Conservation (phyloP, 768 basidiomycete genomes). For the Mycena floridula region DNA sequence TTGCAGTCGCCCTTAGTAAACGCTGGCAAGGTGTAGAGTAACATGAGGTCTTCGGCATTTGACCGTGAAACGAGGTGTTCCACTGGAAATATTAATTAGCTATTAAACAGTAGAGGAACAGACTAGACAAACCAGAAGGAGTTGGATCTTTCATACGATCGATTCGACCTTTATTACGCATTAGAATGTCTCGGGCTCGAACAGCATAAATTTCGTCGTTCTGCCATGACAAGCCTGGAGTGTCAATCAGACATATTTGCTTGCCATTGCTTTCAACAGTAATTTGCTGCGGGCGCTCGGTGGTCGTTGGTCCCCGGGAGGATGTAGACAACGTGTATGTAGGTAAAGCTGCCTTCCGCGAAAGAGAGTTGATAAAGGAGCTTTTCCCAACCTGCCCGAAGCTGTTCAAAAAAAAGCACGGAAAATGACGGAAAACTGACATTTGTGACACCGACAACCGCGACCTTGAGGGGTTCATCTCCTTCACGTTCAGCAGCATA, state of each 20-base stretch:
- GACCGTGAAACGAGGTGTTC: constrained; percentile 63
- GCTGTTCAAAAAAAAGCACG: constrained; percentile 7
- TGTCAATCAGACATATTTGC: constrained; percentile 71
- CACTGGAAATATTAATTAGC: constrained; percentile 36
- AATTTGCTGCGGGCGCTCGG: constrained; percentile 59
- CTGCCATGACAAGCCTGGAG: constrained; percentile 73
- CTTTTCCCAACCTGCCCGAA: constrained; percentile 73
- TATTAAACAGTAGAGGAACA: constrained; percentile 1
- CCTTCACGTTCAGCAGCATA: constrained; percentile 42
- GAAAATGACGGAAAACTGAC: constrained; percentile 52
- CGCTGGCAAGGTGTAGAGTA: constrained; percentile 80
- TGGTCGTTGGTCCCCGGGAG: constrained; percentile 66
- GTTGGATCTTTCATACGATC: constrained; percentile 81
- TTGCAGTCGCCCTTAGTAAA: constrained; percentile 62
- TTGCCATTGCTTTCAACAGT: constrained; percentile 39
- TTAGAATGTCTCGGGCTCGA: constrained; percentile 67
- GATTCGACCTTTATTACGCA: constrained; percentile 74
- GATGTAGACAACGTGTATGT: constrained; percentile 52
- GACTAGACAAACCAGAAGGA: constrained; percentile 49
- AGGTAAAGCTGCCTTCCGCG: constrained; percentile 42
- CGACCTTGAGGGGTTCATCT: constrained; percentile 54
- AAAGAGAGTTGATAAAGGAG: constrained; percentile 75
- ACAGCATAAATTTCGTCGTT: constrained; percentile 27
- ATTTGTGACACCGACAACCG: constrained; percentile 80
- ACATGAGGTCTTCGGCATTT: constrained; percentile 78